Conservation (phyloP, 1,284 basidiomycete species). For the Thecaphora thlaspeos region DNA sequence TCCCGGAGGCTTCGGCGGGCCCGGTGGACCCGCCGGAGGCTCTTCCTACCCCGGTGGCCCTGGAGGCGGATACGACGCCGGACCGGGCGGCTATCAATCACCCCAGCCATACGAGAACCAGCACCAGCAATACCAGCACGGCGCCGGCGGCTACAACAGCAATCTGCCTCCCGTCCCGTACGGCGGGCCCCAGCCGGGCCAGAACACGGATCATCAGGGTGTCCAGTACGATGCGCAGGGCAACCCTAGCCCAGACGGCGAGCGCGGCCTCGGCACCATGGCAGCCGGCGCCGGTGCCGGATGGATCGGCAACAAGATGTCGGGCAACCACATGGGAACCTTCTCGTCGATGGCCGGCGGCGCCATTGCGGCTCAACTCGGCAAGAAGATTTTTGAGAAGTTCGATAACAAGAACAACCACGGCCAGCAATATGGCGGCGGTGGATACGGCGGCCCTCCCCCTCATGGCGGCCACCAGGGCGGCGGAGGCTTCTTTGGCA, state of each 20-base stretch:
- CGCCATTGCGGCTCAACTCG: constrained; percentile 42
- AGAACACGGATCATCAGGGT: constrained; percentile 2
- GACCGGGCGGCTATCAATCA: constrained; percentile 3
- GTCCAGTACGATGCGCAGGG: constrained; percentile 44
- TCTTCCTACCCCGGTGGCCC: constrained; percentile 14
- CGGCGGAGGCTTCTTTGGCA: constrained; percentile 13
- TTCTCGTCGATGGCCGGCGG: constrained; percentile 33
- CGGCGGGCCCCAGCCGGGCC: background rate
- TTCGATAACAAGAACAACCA: constrained; percentile 23
- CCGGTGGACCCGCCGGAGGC: constrained; percentile 5
- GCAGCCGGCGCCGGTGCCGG: constrained; percentile 40
- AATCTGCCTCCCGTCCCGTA: background rate
- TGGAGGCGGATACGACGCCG: background rate
- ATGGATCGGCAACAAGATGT: constrained; percentile 42
- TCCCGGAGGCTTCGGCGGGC: constrained; percentile 3
- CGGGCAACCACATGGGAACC: constrained; percentile 34
- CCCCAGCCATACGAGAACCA: constrained; percentile 5
- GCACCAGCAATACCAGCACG: constrained; percentile 4
- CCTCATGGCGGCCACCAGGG: constrained; percentile 8
- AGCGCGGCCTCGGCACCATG: constrained; percentile 50
- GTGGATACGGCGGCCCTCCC: constrained; percentile 3
- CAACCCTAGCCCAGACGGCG: constrained; percentile 37
- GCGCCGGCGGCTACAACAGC: background rate
- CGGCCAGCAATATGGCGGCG: constrained; percentile 15
- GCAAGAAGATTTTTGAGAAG: constrained; percentile 41